These are phyloP conservation scores for Escallonia rubra DNA, from an alignment of 129 eudicot genomes.

Conservation along the genomic window DNA sequence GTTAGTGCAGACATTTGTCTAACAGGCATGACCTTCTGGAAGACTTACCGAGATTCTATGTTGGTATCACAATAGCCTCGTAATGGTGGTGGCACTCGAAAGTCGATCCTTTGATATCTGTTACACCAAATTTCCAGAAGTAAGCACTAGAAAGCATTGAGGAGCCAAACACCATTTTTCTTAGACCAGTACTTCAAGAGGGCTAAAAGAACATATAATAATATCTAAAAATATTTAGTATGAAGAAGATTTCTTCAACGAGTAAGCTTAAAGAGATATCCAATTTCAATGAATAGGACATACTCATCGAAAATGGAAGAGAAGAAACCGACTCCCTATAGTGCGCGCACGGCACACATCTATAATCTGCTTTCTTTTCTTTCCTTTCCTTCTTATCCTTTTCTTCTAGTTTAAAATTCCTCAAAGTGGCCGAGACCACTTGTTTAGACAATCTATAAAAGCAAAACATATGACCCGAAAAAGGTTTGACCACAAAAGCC, in stretches of 20 bases:
- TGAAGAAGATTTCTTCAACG: not conserved
- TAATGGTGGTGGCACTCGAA: slow-evolving; percentile 67
- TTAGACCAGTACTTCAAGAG: not conserved
- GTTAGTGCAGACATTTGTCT: not conserved
- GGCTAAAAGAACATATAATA: not conserved
- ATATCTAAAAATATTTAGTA: not conserved
- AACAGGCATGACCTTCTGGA: not conserved
- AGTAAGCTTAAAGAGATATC: not conserved
- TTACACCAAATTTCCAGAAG: slow-evolving; percentile 9
- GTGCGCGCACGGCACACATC: too few relatives aligned
- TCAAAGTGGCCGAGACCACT: too few relatives aligned
- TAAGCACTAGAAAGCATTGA: slow-evolving; percentile 1
- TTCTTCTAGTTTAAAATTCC: too few relatives aligned
- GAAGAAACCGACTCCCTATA: too few relatives aligned
- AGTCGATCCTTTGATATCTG: slow-evolving; percentile 84
- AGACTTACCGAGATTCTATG: slow-evolving; percentile 42
- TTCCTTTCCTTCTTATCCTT: too few relatives aligned
- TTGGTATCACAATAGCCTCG: slow-evolving; percentile 53
- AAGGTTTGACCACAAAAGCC: too few relatives aligned
- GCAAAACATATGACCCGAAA: too few relatives aligned
- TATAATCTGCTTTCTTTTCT: too few relatives aligned
- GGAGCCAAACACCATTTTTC: not conserved
- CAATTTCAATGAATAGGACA: too few relatives aligned
- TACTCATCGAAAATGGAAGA: too few relatives aligned
- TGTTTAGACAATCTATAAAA: too few relatives aligned